Base-by-base conservation (phyloP, 495 filamentous ascomycete genomes). In the Tuber magnatum region DNA sequence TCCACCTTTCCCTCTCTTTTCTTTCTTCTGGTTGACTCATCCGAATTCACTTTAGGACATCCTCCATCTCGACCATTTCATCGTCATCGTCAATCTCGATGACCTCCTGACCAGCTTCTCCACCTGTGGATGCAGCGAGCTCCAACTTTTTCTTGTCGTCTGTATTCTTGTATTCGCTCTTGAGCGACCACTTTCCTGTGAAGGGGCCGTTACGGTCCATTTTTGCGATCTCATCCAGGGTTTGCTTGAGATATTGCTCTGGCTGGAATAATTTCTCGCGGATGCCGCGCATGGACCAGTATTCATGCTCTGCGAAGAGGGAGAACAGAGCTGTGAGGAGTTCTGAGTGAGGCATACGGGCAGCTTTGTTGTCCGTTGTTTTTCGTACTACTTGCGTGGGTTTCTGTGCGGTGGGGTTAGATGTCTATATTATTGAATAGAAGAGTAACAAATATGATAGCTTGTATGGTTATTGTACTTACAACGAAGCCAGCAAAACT, bases 241-340 rank as follows among this genome's bases (percentile, higher is more conserved):
- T 91, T 83, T 96, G 88, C 76, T 93, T 93, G 70, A 99, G 89
- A 83, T 93, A 99, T 7, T 91, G 90, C 82, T 99, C 95, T 0
- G 95, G 95, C 85, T 99, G 95, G 71, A 88, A 86, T 44, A 94
- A 87, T 76, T 85, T 84, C 35, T 87, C 85, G 76, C 92, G 91
- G 78, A 99, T 88, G 0, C 89, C 88, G 80, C 92, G 94, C 86
- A 98, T 91, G 28, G 91, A 88, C 94, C 94, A 98, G 84, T 94
- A 97, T 72, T 88, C 88, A 86, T 91, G 97, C 71, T 90, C 84
- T 44, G 89, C 87, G 88, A 98, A 99, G 81, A 89, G 92, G 24
- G 86, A 83, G 85, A 93, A 93, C 75, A 99, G 90, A 65, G 85
- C 85, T 83, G 97, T 93, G 84, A 97, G 84, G 51, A 99, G 89